Conservation (phyloP, 163 green algal genomes). For the Scenedesmus sp. region DNA sequence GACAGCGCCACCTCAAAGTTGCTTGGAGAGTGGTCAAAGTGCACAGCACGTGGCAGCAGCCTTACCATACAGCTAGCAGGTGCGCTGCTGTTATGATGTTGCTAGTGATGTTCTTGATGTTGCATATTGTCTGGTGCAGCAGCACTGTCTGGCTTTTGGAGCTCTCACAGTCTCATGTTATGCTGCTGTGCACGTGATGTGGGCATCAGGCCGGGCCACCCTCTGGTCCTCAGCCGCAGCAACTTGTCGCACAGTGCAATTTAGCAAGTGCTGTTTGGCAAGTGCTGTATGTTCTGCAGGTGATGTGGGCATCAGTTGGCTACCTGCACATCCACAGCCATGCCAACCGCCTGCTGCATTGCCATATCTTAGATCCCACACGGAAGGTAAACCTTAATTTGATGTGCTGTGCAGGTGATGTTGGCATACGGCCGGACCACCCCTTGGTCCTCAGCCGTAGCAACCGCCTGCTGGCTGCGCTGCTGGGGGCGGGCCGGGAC, state of each 20-base stretch:
- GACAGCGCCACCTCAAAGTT: neutral
- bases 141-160: neutral
- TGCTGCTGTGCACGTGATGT: too few species aligned
- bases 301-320: neutral
- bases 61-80: constrained; percentile 32
- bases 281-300: too few species aligned
- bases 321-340: too few species aligned
- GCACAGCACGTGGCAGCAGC: neutral
- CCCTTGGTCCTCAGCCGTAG: neutral
- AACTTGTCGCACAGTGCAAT: too few species aligned
- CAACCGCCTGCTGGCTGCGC: neutral
- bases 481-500: neutral
- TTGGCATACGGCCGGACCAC: neutral
- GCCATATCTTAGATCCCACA: too few species aligned
- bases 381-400: neutral
- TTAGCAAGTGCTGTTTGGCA: too few species aligned
- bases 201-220: too few species aligned
- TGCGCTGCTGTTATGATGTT: too few species aligned
- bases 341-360: too few species aligned
- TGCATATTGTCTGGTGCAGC: too few species aligned
- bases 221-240: too few species aligned
- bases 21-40: neutral
- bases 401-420: neutral
- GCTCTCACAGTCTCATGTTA: neutral
- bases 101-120: too few species aligned